Evolutionary conservation across 106 monocot genomes (phyloP), one percentile per base, ranked within the genome.

Genomic region (Acorus calamus): DNA sequence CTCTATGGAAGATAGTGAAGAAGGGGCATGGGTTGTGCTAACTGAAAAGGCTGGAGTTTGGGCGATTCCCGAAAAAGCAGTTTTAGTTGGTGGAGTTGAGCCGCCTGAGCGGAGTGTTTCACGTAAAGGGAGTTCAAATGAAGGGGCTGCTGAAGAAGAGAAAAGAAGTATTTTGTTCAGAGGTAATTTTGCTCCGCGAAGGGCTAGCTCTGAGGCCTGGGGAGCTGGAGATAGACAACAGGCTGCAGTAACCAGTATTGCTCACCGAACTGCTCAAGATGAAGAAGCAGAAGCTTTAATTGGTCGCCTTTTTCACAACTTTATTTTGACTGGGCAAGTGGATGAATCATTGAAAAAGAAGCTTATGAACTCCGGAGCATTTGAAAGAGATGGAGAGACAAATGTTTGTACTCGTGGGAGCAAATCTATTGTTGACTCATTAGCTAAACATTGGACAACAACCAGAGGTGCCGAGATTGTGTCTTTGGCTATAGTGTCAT

Each of bases 391-490:
- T 79, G 85, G 85, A 53, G 87, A 87, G 81, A 81, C 72, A 56
- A 96, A 91, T 85, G 79, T 91, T 58, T 96, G 88, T 87, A 72
- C 74, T 81, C 85, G 96, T 50, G 52, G 75, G 59, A 96, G 96
- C 70, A 90, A 81, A 81, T 91, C 87, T 63, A 91, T 96, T 65
- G 80, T 91, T 14, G 87, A 91, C 60, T 85, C 87, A 56, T 70
- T 91, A 50, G 84, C 96, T 55, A 96, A 96, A 52, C 96, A 96
- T 47, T 96, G 96, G 96, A 96, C 87, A 67, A 87, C 84, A 54
- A 85, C 80, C 14, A 84, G 91, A 75, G 96, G 85, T 65, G 76
- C 85, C 64, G 91, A 96, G 12, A 76, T 96, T 57, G 61, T 87
- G 12, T 71, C 84, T 48, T 91, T 91, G 74, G 71, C 96, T 72